Conservation (phyloP, 768 basidiomycete genomes). For the Mrakia frigida region DNA sequence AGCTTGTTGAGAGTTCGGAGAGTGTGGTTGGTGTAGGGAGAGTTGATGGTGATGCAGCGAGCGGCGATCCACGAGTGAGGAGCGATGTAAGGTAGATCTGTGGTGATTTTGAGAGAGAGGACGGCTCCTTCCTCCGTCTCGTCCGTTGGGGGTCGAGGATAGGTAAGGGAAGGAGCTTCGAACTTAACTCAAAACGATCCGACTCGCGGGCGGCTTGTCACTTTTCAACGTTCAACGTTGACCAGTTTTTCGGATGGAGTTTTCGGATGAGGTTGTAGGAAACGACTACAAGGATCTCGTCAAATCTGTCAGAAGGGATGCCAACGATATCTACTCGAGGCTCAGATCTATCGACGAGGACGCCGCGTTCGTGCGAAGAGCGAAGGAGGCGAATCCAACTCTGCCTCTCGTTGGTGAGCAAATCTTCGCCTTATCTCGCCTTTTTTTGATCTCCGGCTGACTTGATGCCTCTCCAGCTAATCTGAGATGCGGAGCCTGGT, state of each 20-base stretch:
- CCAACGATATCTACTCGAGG: constrained; percentile 75
- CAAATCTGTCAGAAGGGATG: constrained; percentile 56
- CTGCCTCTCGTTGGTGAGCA: constrained; percentile 26
- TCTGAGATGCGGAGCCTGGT: constrained; percentile 91
- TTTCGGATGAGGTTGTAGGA: not conserved
- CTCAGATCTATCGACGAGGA: constrained; percentile 81
- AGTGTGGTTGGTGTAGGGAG: no score
- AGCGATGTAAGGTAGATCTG: no score
- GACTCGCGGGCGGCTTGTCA: no score
- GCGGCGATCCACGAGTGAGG: no score
- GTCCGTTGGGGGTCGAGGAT: no score
- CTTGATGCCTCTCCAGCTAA: constrained; percentile 58
- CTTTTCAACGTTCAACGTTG: not conserved
- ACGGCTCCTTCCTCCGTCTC: no score
- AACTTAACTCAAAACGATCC: no score
- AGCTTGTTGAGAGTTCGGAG: no score
- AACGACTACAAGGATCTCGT: constrained; percentile 4
- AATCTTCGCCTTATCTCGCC: not conserved
- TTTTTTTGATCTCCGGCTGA: no score
- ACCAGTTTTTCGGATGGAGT: not conserved
- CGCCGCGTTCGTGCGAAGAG: constrained; percentile 59
- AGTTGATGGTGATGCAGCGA: no score
- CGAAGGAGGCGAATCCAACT: constrained; percentile 44
- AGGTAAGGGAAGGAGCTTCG: no score
- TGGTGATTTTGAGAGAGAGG: no score